Evolutionary conservation across 176 grass and related monocot species (phyloP), one percentile per base, ranked within the genome.

Genomic region (Otatea glauca): DNA sequence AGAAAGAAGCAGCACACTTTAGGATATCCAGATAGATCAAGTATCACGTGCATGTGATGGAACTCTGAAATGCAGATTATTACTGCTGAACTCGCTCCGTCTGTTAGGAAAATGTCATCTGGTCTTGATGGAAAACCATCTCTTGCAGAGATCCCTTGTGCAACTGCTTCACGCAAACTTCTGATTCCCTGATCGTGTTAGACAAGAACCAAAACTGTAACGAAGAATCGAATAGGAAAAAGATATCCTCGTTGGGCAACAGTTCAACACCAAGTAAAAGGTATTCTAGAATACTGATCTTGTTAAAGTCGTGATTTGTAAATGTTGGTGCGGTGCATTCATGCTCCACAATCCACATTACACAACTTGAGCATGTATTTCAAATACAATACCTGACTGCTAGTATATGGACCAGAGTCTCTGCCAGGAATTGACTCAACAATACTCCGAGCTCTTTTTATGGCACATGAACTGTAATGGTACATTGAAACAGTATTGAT

Each of bases 21-120:
- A 73, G 77, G 2, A 79, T 65, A 62, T 25, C 9, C 7, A 48
- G 27, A 29, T 49, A 80, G 20, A 9, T 5, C 7, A 83, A 55
- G 5, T 24, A 49, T 17, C n/a, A 47, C 27, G 20, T 35, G 25
- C 27, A 27, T 65, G 24, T 75, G 23, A 8, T 75, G 5, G 49
- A 79, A 23, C 37, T 75, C 14, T 65, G 3, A n/a, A 71, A 24
- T 86, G 54, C 41, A 83, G 42, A 79, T 24, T 64, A 63, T 66
- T 93, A 97, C 92, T 2, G 89, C 94, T 56, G 88, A 68, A 74
- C 83, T 92, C 17, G 83, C 89, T 84, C 94, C 94, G 17, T 94
- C 91, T 17, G 92, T 97, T 67, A 94, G 76, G 60, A 97, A 97
- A 64, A 97, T 92, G 21, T 94, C 85, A 1, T 92, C 80, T 24